phyloP scores from a whole-genome alignment of 805 yeast species.

The Wickerhamomyces canadensis region DNA sequence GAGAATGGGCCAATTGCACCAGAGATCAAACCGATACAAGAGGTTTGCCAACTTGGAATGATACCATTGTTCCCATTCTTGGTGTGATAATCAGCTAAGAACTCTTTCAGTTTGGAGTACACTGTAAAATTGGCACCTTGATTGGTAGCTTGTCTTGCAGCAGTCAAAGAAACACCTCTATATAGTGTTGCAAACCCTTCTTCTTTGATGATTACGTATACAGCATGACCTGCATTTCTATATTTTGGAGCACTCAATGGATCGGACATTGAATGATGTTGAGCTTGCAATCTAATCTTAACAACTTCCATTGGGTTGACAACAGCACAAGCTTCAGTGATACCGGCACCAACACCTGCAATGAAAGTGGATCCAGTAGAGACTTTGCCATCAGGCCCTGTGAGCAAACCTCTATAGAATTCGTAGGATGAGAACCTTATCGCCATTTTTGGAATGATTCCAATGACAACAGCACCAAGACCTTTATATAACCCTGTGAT shows the following conservation, averaged over 20 bases:
- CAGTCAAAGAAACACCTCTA: slow-evolving; percentile 93
- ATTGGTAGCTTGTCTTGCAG: slow-evolving; percentile 96
- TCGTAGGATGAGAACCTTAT: slow-evolving; percentile 93
- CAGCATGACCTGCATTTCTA: slow-evolving; percentile 89
- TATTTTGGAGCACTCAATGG: slow-evolving; percentile 76
- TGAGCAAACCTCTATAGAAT: slow-evolving; percentile 67
- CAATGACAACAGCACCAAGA: slow-evolving; percentile 93
- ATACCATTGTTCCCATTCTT: slow-evolving; percentile 32
- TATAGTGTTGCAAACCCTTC: slow-evolving; percentile 88
- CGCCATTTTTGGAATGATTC: slow-evolving; percentile 98
- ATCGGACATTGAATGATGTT: slow-evolving; percentile 82
- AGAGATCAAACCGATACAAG: slow-evolving; percentile 81
- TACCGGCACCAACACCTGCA: slow-evolving; percentile 97
- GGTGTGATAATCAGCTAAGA: slow-evolving; percentile 55
- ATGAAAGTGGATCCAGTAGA: slow-evolving; percentile 72
- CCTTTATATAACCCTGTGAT: slow-evolving; percentile 89
- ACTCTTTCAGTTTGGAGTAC: slow-evolving; percentile 77
- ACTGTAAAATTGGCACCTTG: slow-evolving; percentile 98
- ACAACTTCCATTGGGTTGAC: slow-evolving; percentile 98
- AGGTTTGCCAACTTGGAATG: slow-evolving; percentile 92
- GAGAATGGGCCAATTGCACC: slow-evolving; percentile 98
- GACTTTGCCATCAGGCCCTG: slow-evolving; percentile 58
- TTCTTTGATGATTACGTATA: slow-evolving; percentile 75
- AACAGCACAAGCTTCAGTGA: slow-evolving; percentile 89
- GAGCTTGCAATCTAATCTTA: slow-evolving; percentile 94